phyloP scores from a whole-genome alignment of 202 grass and related monocot species.

The Eragrostis tef region DNA sequence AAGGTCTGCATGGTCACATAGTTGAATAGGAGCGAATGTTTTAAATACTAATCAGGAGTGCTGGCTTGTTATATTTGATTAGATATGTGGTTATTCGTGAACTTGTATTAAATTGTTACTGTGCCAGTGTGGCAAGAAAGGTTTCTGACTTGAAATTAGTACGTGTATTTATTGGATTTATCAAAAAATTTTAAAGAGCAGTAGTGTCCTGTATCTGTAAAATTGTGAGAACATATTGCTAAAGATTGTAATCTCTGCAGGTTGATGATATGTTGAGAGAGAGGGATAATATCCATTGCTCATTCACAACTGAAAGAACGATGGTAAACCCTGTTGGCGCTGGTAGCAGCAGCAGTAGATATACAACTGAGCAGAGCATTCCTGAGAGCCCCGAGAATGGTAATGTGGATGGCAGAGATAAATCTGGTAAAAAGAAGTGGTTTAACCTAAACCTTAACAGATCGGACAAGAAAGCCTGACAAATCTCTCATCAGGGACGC shows the following conservation, averaged over 20 bases:
- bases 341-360: constrained; percentile 64
- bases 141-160: background rate
- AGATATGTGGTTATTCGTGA: background rate
- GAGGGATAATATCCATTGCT: constrained; percentile 83
- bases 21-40: background rate
- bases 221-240: constrained; percentile 23
- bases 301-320: constrained; percentile 79
- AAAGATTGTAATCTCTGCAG: constrained; percentile 52
- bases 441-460: constrained; percentile 84
- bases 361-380: constrained; percentile 53
- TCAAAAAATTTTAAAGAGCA: background rate
- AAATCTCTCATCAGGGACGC: constrained; percentile 22
- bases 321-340: constrained; percentile 56
- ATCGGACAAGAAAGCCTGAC: constrained; percentile 59
- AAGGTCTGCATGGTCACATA: background rate
- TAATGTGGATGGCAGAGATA: constrained; percentile 68
- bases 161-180: background rate
- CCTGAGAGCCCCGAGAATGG: constrained; percentile 60
- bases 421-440: constrained; percentile 90
- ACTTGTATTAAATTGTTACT: background rate
- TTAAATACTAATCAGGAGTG: background rate
- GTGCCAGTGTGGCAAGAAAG: constrained; percentile 21
- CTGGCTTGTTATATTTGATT: constrained; percentile 12
- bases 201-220: constrained; percentile 1
- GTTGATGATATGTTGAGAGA: constrained; percentile 91